Evolutionary conservation across 148 eudicot genomes (phyloP), one percentile per base, ranked within the genome.

Genomic region (Silene conica): DNA sequence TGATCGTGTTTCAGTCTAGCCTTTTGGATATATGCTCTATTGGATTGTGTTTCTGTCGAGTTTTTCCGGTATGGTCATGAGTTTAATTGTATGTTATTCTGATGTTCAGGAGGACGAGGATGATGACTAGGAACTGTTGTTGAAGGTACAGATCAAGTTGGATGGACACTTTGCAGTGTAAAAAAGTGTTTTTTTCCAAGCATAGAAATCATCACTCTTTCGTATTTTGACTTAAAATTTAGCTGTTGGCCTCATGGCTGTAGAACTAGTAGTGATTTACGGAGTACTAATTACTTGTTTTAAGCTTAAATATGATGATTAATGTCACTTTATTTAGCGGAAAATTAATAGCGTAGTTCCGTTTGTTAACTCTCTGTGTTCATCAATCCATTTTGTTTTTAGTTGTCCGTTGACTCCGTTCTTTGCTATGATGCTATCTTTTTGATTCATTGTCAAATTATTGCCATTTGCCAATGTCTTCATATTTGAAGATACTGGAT

Each of bases 31-130:
- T 34, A 38, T 38, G 1, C 8, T 38, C 8, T 38, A 7, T 38
- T 75, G 4, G 1, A 13, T 1, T 12, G 6, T 13, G 22, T 5
- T 67, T 16, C 25, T 2, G 11, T 20, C 8, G 6, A 7, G 3
- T 10, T 31, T 55, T 50, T 50, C 16, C 12, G 55, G 14, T 15
- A 50, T 50, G 55, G 0, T 11, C 55, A 12, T 1, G 16, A 50
- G 55, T 13, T 9, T 61, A 61, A 43, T 70, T 0, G 41, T 54
- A 34, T 61, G 54, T 7, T 3, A 3, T 63, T 63, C 6, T 16
- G 12, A n/a, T 72, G 60, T 61, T 46, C 45, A 77, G 80, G 80
- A 78, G 76, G 80, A 78, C 1, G 80, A 78, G 52, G 80, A 78
- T 55, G 80, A 78, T 19, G 80, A 78, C 68, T 78, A 72, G 38